A percentile compares a stretch with the other conserved stretches of the same genome.
phyloP scores from a whole-genome alignment of 2,329 filamentous ascomycete species.

The Exophiala sp. region DNA sequence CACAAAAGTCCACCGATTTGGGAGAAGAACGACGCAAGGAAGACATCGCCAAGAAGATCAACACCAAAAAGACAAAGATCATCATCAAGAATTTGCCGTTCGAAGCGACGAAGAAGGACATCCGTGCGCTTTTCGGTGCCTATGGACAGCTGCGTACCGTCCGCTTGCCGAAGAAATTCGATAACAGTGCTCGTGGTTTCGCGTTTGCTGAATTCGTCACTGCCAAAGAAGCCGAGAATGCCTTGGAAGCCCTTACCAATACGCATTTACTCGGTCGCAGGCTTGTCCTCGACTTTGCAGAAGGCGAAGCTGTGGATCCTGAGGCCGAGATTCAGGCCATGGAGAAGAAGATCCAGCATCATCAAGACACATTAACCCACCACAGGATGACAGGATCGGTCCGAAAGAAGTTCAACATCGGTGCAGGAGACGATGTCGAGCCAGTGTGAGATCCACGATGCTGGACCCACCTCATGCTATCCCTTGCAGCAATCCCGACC shows the following conservation, averaged over 20 bases:
- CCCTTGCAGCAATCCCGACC: constrained; percentile 20
- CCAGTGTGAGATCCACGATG: constrained; percentile 10
- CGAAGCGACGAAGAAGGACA: constrained; percentile 87
- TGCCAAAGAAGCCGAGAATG: constrained; percentile 80
- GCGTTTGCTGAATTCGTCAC: constrained; percentile 96
- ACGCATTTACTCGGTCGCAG: constrained; percentile 88
- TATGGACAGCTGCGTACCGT: constrained; percentile 92
- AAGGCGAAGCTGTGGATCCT: constrained; percentile 79
- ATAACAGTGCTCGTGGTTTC: constrained; percentile 81
- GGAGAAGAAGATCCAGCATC: constrained; percentile 88
- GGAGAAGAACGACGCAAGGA: constrained; percentile 79
- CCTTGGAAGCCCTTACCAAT: constrained; percentile 82
- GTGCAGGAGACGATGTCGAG: constrained; percentile 57
- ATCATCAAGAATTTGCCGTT: constrained; percentile 98
- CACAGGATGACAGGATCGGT: constrained; percentile 75
- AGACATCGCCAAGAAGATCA: constrained; percentile 73
- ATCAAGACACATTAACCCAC: constrained; percentile 83
- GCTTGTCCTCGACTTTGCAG: constrained; percentile 85
- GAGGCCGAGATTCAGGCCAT: constrained; percentile 96
- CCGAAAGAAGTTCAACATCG: constrained; percentile 82
- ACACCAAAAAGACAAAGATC: constrained; percentile 77
- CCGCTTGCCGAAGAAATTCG: constrained; percentile 91
- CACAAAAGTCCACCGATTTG: constrained; percentile 79
- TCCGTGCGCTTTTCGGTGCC: constrained; percentile 74
- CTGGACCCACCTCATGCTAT: constrained; percentile 2